These are phyloP conservation scores for Chlamydomonas sp. DNA, from an alignment of 139 green algal genomes.

Conservation along the genomic window DNA sequence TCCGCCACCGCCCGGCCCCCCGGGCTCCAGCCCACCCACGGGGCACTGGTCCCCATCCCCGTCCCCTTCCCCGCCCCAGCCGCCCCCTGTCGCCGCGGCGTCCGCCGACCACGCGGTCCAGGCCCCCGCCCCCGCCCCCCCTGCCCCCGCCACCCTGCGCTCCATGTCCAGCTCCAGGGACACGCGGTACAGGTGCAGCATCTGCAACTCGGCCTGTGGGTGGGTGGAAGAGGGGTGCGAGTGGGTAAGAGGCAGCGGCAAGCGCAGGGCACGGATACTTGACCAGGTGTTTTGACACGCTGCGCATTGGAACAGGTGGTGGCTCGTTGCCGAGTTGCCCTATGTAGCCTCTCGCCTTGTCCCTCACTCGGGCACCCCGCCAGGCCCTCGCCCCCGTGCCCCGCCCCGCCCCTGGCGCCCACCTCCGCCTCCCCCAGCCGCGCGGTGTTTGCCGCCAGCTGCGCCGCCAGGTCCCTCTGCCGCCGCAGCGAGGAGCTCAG, in stretches of 20 bases:
- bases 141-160: neutral
- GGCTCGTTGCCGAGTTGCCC: too few relatives aligned
- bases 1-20: too few relatives aligned
- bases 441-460: neutral
- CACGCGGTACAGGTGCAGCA: conserved; percentile 35
- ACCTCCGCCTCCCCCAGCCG: conserved; percentile 12
- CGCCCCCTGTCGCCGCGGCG: neutral
- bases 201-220: conserved; percentile 43
- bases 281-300: too few relatives aligned
- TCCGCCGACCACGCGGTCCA: neutral
- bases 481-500: neutral
- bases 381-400: neutral
- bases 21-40: too few relatives aligned
- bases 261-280: too few relatives aligned
- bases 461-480: conserved; percentile 1
- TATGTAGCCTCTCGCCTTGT: too few relatives aligned
- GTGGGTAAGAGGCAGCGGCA: neutral
- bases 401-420: neutral
- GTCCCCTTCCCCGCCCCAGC: neutral
- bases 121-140: too few relatives aligned
- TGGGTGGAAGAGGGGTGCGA: neutral
- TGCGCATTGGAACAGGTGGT: too few relatives aligned
- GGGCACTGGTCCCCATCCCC: too few relatives aligned
- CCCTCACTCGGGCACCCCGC: too few relatives aligned
- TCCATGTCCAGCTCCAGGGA: conserved; percentile 28